Base-by-base conservation (phyloP, 2,329 filamentous ascomycete species). In the Pseudogymnoascus sp. region DNA sequence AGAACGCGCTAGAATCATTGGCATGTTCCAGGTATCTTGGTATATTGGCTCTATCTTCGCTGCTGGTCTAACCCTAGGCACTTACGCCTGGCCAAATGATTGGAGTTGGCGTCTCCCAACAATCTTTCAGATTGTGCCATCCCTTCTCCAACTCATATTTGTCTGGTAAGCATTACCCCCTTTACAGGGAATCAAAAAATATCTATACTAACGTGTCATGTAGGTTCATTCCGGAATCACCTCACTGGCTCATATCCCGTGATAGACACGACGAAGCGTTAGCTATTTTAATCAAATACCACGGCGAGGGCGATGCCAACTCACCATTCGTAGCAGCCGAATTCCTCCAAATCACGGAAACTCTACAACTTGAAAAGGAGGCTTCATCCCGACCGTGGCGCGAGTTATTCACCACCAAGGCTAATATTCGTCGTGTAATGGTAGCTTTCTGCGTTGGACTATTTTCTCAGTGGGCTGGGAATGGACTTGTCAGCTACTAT, bases 401-500 rank as follows among this genome's bases (percentile, higher is more conserved):
- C 39, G 39, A 45, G 39, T 6, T 45, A 13, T 45, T 45, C 21
- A 45, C 21, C 21, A 45, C 39, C 21, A 45, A 45, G 21, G 39
- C 39, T 7, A 45, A 45, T 13, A 45, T 45, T 26, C 39, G 39
- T 15, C 39, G 39, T 13, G 21, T 45, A 3, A n/a, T n/a, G 21
- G 39, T 45, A 8, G 39, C 39, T 23, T 5, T 82, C 48, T 73
- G 75, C 18, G 73, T 79, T 5, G 80, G 80, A 61, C 71, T 82
- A 61, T 83, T 83, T 71, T 78, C 77, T 5, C 81, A 84, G 64
- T 83, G 79, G 78, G 79, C 75, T 58, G 81, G 80, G 30, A 82
- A 82, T 63, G 76, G 75, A 34, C 67, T 79, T 8, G 74, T 77
- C 30, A 75, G 72, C 2, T 78, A 72, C 64, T 73, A 72, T 63